Conservation (phyloP, 148 eudicot species). For the Chenopodium berlandieri region DNA sequence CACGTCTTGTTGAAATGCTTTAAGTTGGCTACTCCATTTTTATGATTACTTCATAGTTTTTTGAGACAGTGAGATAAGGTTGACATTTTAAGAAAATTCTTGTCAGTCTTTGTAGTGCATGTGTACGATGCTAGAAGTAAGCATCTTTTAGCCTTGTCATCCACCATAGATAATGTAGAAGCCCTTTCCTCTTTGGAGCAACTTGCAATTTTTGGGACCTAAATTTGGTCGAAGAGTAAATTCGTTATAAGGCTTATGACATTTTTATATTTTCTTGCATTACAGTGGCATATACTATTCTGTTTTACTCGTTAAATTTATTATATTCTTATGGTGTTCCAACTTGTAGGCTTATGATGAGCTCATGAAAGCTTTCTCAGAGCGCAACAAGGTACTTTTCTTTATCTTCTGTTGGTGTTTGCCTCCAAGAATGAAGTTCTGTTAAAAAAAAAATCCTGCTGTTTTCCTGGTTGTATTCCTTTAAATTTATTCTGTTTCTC, state of each 20-base stretch:
- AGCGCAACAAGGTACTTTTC: constrained; percentile 80
- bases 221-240: not conserved
- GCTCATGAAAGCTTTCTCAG: constrained; percentile 90
- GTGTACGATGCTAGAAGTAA: not conserved
- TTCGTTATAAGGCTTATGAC: not conserved
- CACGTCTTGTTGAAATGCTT: not conserved
- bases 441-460: not conserved
- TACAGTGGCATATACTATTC: not conserved
- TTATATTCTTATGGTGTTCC: not conserved
- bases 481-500: constrained; percentile 11
- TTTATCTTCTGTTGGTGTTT: constrained; percentile 24
- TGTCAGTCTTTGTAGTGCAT: not conserved
- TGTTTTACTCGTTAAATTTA: not conserved
- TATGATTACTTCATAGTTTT: not conserved
- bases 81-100: not conserved
- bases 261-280: not conserved
- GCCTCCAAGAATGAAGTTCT: not conserved
- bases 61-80: not conserved
- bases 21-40: not conserved
- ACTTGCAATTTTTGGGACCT: not conserved
- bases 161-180: too few relatives aligned
- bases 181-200: not conserved
- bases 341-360: constrained; percentile 81
- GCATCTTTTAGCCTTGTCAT: not conserved
- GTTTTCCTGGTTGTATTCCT: not conserved